Percentiles rank a stretch among this genome's conserved stretches.
Conservation (phyloP, 1,284 basidiomycete species). For the Grifola frondosa region DNA sequence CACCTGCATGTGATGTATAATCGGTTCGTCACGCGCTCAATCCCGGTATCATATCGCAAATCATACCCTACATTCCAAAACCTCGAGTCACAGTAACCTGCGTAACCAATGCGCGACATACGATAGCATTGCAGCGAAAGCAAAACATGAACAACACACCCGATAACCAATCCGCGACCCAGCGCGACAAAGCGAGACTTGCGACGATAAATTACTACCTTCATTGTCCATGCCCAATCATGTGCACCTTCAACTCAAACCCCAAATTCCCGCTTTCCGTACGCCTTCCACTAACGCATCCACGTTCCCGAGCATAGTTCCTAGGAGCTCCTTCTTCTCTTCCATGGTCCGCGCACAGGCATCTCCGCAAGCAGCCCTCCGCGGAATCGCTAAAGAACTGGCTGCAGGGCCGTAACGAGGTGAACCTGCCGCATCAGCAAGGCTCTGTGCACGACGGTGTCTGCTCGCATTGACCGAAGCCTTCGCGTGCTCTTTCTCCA, state of each 20-base stretch:
- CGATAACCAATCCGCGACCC: not conserved
- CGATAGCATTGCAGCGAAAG: constrained; percentile 20
- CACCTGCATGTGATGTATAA: no score
- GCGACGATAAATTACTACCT: not conserved
- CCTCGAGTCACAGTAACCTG: no score
- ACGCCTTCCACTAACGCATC: constrained; percentile 85
- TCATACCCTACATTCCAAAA: no score
- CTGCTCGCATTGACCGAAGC: constrained; percentile 11
- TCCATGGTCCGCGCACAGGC: constrained; percentile 72
- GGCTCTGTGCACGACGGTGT: constrained; percentile 32
- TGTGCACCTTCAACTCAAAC: constrained; percentile 37
- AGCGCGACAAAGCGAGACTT: not conserved
- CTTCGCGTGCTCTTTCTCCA: constrained; percentile 4
- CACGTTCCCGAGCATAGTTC: constrained; percentile 83
- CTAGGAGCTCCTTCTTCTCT: constrained; percentile 82
- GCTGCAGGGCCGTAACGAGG: constrained; percentile 7
- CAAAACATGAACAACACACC: constrained; percentile 11
- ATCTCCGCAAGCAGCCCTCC: no score
- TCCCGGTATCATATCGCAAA: no score
- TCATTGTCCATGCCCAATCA: not conserved
- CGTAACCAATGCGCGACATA: constrained; percentile 16
- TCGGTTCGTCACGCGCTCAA: no score
- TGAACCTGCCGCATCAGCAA: constrained; percentile 22
- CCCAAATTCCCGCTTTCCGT: constrained; percentile 82
- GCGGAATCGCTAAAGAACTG: constrained; percentile 1